phyloP scores from a whole-genome alignment of 345 rosid genomes.

The Microthlaspi erraticum region DNA sequence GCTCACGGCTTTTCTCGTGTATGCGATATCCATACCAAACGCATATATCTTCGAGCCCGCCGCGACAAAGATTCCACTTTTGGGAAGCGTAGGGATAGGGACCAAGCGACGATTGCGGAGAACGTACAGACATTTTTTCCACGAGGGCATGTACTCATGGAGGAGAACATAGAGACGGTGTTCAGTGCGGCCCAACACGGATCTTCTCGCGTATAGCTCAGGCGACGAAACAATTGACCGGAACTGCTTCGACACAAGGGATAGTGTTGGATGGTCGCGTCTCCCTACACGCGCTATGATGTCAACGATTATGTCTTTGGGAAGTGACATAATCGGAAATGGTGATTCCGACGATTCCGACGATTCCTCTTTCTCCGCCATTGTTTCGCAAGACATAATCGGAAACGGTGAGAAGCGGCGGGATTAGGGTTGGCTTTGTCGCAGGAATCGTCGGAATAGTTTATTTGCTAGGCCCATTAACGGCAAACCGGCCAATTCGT shows the following conservation, averaged over 20 bases:
- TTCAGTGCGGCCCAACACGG: background rate
- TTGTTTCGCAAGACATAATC: background rate
- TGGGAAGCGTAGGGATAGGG: background rate
- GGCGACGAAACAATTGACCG: background rate
- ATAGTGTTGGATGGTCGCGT: conserved; percentile 4
- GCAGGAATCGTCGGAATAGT: no score
- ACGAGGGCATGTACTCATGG: no score
- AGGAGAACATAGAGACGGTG: background rate
- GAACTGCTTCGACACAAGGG: conserved; percentile 5
- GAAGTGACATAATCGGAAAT: background rate
- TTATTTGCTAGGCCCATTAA: no score
- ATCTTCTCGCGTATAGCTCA: conserved; percentile 7
- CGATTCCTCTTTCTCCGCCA: background rate
- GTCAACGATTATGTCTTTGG: no score
- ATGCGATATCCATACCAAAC: background rate
- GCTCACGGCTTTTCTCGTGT: background rate
- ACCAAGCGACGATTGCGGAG: background rate
- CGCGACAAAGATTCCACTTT: background rate
- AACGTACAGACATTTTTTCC: background rate
- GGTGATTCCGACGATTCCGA: background rate
- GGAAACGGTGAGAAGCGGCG: no score
- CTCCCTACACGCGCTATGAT: no score
- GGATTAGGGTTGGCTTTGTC: no score
- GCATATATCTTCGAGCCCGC: conserved; percentile 9
- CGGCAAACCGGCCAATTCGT: no score